phyloP scores from a whole-genome alignment of 1,284 basidiomycete genomes.

The Phylloporus sp. region DNA sequence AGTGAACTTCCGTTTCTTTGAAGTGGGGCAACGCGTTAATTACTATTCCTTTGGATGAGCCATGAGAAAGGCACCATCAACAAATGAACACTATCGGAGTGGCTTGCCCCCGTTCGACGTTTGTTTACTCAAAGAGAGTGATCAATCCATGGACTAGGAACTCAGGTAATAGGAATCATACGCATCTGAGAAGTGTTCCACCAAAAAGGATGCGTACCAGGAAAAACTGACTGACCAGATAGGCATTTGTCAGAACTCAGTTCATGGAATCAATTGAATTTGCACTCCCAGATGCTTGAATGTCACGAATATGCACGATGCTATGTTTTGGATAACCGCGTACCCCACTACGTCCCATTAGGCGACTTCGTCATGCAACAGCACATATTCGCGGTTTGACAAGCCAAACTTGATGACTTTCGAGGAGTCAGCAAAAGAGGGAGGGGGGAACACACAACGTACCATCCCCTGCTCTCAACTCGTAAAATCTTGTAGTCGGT shows the following conservation, averaged over 20 bases:
- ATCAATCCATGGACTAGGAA: too few species aligned
- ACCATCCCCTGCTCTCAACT: constrained; percentile 89
- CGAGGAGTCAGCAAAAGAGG: constrained; percentile 7
- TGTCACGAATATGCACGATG: background rate
- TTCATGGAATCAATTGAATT: background rate
- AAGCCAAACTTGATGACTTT: constrained; percentile 92
- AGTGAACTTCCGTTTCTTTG: too few species aligned
- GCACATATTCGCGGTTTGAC: constrained; percentile 86
- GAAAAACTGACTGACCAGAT: constrained; percentile 4
- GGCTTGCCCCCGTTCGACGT: too few species aligned
- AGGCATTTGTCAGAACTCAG: background rate
- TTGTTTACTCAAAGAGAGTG: too few species aligned
- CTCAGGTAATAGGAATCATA: too few species aligned
- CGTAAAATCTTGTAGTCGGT: constrained; percentile 89
- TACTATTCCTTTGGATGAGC: too few species aligned
- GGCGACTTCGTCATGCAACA: constrained; percentile 79
- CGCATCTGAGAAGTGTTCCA: too few species aligned
- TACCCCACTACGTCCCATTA: constrained; percentile 31
- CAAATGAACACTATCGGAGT: too few species aligned
- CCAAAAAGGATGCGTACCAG: background rate
- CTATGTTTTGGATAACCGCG: background rate
- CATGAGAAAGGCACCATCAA: too few species aligned
- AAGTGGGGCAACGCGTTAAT: too few species aligned
- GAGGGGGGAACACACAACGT: constrained; percentile 29
- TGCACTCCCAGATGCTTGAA: constrained; percentile 4